Percentiles rank a stretch among this genome's conserved stretches.
These are phyloP conservation scores for Phytophthora capsici DNA, from an alignment of 352 stramenopile species.

Conservation along the genomic window DNA sequence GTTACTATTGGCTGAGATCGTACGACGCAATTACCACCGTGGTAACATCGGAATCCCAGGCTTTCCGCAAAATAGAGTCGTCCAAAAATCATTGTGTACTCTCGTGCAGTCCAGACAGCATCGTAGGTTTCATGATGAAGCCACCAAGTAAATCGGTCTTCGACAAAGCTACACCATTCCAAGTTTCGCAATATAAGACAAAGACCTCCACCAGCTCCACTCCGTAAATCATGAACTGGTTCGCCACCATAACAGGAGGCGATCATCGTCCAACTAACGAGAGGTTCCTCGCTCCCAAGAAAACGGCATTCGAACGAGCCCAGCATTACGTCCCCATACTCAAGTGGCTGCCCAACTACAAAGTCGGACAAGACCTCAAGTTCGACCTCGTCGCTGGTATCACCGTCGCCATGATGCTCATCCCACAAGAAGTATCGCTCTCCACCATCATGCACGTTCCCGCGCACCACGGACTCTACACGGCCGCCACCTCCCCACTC, in stretches of 20 bases:
- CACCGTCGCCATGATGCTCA: conserved; percentile 83
- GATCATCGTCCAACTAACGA: conserved; percentile 2
- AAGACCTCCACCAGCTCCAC: background rate
- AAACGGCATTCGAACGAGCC: conserved; percentile 19
- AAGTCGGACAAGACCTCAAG: conserved; percentile 52
- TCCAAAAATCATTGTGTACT: background rate
- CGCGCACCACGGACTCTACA: conserved; percentile 89
- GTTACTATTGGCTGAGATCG: no score
- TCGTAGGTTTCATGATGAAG: conserved; percentile 10
- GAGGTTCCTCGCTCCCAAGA: conserved; percentile 17
- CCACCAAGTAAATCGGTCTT: conserved; percentile 1
- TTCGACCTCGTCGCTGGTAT: conserved; percentile 54
- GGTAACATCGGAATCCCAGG: background rate
- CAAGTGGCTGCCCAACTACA: conserved; percentile 59
- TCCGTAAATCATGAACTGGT: conserved; percentile 10
- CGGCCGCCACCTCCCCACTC: conserved; percentile 73
- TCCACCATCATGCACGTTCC: conserved; percentile 86
- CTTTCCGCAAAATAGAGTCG: background rate
- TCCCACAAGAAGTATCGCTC: conserved; percentile 89
- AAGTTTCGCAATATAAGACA: background rate
- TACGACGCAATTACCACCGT: background rate
- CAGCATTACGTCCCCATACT: conserved; percentile 43
- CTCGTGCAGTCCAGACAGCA: background rate
- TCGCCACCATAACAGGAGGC: conserved; percentile 24
- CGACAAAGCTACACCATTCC: background rate